Percentiles rank a stretch among this genome's conserved stretches.
These are phyloP conservation scores for Henningerozyma blattae DNA, from an alignment of 805 yeast species.

Conservation along the genomic window DNA sequence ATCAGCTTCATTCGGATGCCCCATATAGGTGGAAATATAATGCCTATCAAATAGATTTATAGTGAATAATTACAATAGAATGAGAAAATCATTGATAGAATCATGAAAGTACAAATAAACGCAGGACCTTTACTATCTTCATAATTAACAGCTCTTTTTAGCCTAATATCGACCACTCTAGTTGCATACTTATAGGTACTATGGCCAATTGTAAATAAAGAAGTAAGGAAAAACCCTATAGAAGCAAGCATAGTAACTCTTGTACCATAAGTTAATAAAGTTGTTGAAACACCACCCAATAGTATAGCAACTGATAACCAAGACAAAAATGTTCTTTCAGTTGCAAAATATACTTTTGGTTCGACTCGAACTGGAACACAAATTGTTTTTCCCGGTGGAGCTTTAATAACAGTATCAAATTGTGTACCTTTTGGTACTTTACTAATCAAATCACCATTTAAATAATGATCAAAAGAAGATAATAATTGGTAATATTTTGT, in stretches of 20 bases:
- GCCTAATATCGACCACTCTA: conserved; percentile 75
- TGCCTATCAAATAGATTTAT: too few species aligned
- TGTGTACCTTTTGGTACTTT: conserved; percentile 56
- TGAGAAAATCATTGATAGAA: conserved; percentile 52
- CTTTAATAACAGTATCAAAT: conserved; percentile 43
- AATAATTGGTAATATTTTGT: conserved; percentile 13
- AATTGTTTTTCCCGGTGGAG: conserved; percentile 83
- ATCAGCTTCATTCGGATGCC: too few species aligned
- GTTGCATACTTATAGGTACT: conserved; percentile 64
- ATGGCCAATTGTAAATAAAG: conserved; percentile 61
- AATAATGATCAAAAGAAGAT: conserved; percentile 31
- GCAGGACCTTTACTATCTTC: conserved; percentile 86
- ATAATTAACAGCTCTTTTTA: conserved; percentile 70
- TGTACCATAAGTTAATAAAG: conserved; percentile 77
- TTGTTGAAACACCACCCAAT: conserved; percentile 78
- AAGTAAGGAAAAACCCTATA: conserved; percentile 73
- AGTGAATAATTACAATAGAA: conserved; percentile 31
- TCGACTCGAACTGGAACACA: conserved; percentile 93
- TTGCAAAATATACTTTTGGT: conserved; percentile 98
- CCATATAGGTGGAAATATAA: too few species aligned
- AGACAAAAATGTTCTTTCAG: conserved; percentile 86
- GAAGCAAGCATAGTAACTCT: conserved; percentile 66
- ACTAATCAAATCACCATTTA: conserved; percentile 36
- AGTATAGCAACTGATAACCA: conserved; percentile 90
- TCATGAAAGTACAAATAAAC: conserved; percentile 62